Base-by-base conservation (phyloP, 2,329 filamentous ascomycete species). In the Hirsutella minnesotensis region DNA sequence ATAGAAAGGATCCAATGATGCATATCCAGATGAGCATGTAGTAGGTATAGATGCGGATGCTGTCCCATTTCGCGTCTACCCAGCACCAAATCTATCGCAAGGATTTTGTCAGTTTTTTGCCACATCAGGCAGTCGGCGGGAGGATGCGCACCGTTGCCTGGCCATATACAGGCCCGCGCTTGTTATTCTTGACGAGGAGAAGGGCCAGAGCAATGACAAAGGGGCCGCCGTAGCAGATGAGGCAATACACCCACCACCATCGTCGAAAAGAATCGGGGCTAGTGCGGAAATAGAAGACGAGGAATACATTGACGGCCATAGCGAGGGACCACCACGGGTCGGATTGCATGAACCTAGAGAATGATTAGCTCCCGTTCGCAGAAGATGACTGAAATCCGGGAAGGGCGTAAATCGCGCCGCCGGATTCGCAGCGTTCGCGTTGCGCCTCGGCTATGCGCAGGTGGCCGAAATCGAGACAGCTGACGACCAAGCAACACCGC, bases 221-320 rank as follows among this genome's bases (percentile, higher is more conserved):
- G 0, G 85, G 83, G 1, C 83, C 53, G 0, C 84, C 83, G 45
- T 88, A 92, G 57, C 83, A 86, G 38, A 79, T 63, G 2, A 79
- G 41, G 31, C 80, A 70, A 56, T 90, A 90, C 39, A 79, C 69
- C 72, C 81, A 85, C 53, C 81, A 74, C 57, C 83, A 83, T 38
- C 73, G 73, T n/a, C 75, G 72, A 54, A 88, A 87, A 41, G 83
- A 79, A 8, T 80, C 81, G 1, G 75, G 73, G 38, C 68, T 75
- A 39, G 70, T 68, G n/a, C 71, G 67, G 50, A 71, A 72, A 60
- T 77, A 79, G 56, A 79, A 79, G 45, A 79, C 75, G 41, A 89
- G 70, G 53, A 83, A 85, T 47, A 90, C 85, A 54, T 90, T 92
- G 55, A 82, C 69, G 3, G 85, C 83, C 85, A 92, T 90, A 49